Conservation (phyloP, 768 basidiomycete genomes). For the Mycena belliarum region DNA sequence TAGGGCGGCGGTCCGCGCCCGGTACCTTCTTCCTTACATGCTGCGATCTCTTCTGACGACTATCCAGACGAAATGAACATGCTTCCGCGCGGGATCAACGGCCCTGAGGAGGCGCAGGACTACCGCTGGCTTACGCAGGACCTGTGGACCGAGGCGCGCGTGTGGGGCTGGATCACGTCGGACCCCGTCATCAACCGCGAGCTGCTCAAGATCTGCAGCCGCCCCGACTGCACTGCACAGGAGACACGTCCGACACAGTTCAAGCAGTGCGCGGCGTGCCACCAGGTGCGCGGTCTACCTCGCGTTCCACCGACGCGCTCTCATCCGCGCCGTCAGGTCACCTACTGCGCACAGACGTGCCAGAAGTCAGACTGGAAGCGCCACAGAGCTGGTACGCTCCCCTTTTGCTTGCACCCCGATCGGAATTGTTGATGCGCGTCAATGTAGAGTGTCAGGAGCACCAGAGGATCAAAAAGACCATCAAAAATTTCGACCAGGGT, state of each 20-base stretch:
- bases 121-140: conserved; percentile 34
- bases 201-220: conserved; percentile 27
- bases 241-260: conserved; percentile 28
- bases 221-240: conserved; percentile 21
- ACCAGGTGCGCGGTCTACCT: conserved; percentile 21
- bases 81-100: conserved; percentile 25
- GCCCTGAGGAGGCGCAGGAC: conserved; percentile 34
- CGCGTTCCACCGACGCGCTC: no score
- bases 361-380: conserved; percentile 31
- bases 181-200: conserved; percentile 14
- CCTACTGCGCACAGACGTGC: conserved; percentile 30
- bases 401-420: background rate
- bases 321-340: no score
- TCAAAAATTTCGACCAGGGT: background rate
- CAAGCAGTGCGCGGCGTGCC: conserved; percentile 35
- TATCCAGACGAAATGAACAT: conserved; percentile 25
- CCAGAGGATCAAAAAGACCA: background rate
- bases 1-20: conserved; percentile 29
- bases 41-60: no score
- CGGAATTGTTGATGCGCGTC: no score
- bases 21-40: conserved; percentile 11
- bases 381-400: conserved; percentile 21
- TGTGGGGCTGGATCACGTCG: conserved; percentile 14
- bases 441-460: background rate
- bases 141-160: conserved; percentile 29